Base-by-base conservation (phyloP, 2,329 filamentous ascomycete species). In the Clarireedia monteithiana region DNA sequence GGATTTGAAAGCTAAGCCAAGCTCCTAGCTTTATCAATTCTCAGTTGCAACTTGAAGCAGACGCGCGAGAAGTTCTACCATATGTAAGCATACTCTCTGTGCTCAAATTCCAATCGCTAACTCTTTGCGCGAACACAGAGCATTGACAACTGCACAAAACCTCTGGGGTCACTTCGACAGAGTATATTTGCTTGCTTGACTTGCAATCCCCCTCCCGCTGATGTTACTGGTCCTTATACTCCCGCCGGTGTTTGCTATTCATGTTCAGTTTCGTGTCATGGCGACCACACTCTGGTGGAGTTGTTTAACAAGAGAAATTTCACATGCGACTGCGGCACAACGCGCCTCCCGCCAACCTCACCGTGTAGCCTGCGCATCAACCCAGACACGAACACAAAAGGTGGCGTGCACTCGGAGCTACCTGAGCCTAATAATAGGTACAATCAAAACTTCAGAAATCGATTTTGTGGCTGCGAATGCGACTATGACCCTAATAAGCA, bases 221-320 rank as follows among this genome's bases (percentile, higher is more conserved):
- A 81, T 46, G 68, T 78, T 1, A 75, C 80, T 45, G 83, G 85
- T 50, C 75, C 84, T 0, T 88, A 86, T 69, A 81, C 76, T 6
- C 77, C 86, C 6, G 94, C 92, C 3, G 94, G 89, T 26, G 83
- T 99, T 56, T 99, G 94, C 77, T 99, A 99, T 67, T 89, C 91
- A 23, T 99, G 94, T 74, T 96, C 92, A 6, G 90, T 99, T 58
- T 88, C 92, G 64, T 99, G 94, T 69, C 94, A 99, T 67, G 92
- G 94, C 63, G 91, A 97, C 67, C 94, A 99, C 70, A 88, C 81
- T 1, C 83, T 99, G 26, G 94, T 97, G 50, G 94, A 99, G 73
- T 86, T 99, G 20, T 99, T 99, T 74, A 86, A 83, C 69, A 97
- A 96, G 75, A 85, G 95, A 67, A 86, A 96, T 72, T 97, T 99